Evolutionary conservation across 805 yeast species (phyloP).

Genomic region (Metschnikowia amazonensis): DNA sequence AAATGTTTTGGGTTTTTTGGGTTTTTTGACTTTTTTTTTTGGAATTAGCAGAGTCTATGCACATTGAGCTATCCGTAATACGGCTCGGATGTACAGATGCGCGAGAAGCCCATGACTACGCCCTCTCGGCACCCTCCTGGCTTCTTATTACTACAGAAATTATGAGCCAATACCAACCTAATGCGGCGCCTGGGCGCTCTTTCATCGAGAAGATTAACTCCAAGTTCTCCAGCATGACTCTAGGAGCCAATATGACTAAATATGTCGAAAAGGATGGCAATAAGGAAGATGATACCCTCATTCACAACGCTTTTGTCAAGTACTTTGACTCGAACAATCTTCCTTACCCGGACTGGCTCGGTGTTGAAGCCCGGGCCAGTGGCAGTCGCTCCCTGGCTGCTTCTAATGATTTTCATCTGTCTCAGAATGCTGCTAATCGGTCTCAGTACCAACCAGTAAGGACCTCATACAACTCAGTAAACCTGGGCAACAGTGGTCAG

Average conservation of each 20-base stretch:
- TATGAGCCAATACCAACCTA: conserved; percentile 24
- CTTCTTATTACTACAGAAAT: neutral
- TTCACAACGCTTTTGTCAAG: conserved; percentile 42
- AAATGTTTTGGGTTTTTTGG: too few species aligned
- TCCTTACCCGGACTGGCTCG: conserved; percentile 45
- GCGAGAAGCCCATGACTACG: neutral
- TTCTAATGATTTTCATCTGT: neutral
- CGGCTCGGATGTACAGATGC: neutral
- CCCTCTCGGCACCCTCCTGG: too few species aligned
- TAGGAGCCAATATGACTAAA: conserved; percentile 20
- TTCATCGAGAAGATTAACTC: conserved; percentile 36
- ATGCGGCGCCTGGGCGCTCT: conserved; percentile 23
- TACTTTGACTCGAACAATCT: conserved; percentile 30
- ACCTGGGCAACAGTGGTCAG: conserved; percentile 7
- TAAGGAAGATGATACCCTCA: conserved; percentile 36
- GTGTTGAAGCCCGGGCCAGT: conserved; percentile 19
- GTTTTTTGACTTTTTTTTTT: neutral
- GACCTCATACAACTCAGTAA: conserved; percentile 19
- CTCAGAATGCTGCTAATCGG: conserved; percentile 3
- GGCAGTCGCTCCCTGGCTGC: neutral
- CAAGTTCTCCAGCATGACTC: conserved; percentile 35
- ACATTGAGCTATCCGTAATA: neutral
- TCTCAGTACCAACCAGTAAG: conserved; percentile 28
- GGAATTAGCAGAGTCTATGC: neutral
- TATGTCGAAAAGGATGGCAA: conserved; percentile 37